Percentiles rank a stretch among this genome's conserved stretches.
These are phyloP conservation scores for Leishmania mexicana DNA, from an alignment of 208 protist species.

Conservation along the genomic window DNA sequence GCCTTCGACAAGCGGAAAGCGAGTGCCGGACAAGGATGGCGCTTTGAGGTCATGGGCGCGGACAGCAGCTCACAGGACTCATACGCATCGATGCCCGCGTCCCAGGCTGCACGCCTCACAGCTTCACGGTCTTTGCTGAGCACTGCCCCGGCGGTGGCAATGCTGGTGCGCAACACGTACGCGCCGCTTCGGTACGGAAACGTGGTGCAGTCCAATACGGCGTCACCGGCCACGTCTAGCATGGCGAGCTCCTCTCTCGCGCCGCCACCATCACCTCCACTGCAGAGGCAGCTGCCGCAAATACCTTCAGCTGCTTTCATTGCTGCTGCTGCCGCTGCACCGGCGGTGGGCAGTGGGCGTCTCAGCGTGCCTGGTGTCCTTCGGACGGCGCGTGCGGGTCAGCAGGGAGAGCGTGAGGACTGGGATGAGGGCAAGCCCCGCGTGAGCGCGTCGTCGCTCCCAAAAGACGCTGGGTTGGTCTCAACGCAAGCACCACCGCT, in stretches of 20 bases:
- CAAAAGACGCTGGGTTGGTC: neutral
- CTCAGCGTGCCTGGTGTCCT: conserved; percentile 45
- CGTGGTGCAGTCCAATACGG: neutral
- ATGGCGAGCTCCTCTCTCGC: neutral
- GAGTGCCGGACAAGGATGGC: neutral
- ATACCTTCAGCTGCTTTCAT: neutral
- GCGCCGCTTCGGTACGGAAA: conserved; percentile 37
- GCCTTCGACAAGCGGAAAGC: neutral
- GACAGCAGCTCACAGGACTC: neutral
- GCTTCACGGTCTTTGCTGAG: neutral
- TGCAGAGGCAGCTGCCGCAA: neutral
- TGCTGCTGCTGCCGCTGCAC: neutral
- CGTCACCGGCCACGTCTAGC: neutral
- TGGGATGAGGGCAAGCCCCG: conserved; percentile 33
- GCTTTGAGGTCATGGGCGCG: neutral
- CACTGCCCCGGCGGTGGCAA: neutral
- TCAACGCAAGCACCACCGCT: neutral
- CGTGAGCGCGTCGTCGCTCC: conserved; percentile 18
- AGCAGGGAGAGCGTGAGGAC: conserved; percentile 36
- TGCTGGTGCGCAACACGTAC: conserved; percentile 23
- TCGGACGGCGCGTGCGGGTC: conserved; percentile 28
- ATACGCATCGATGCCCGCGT: neutral
- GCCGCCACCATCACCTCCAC: neutral
- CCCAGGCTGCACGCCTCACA: neutral
- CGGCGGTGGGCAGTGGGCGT: neutral